Base-by-base conservation (phyloP, 2,329 filamentous ascomycete genomes). In the Penicillium occitanis region DNA sequence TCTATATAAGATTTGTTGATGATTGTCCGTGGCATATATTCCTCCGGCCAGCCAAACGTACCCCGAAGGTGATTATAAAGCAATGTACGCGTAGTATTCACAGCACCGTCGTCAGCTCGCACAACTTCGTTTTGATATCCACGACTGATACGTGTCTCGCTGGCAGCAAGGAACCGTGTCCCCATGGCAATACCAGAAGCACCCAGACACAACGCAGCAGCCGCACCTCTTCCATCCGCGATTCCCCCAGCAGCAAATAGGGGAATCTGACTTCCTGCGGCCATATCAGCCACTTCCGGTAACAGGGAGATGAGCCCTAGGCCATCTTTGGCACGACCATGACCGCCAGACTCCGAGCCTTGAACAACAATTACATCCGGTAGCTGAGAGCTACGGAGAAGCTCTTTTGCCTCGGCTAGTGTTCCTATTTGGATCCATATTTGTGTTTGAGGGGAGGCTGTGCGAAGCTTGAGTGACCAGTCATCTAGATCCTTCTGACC, bases 91-190 rank as follows among this genome's bases (percentile, higher is more conserved):
- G 80, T 81, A 0, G 86, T 88, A 7, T 71, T 80, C 19, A 78
- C 75, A 0, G 84, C 86, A 0, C 84, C 86, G 70, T 88, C 84
- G 0, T 69, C 76, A 0, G 83, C 83, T 8, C 79, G 73, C 1
- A 88, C 63, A 2, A 88, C 75, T 64, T 84, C 85, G 17, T 80
- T 69, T 68, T 80, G 80, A 71, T 87, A 88, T 0, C 85, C 86
- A 28, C 74, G 75, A 10, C 81, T 76, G 48, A 87, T 65, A 4
- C 78, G 78, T 2, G 84, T 81, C 71, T 87, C 85, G 0, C 70
- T 73, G 0, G 79, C 69, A 3, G 87, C 87, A 0, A 91, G 80
- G 65, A 90, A 88, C 7, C 87, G 81, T 0, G 89, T 91, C 0
- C 89, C 89, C 79, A 91, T 81, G 0, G 82, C 85, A 0, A 83